Evolutionary conservation across 2,329 filamentous ascomycete genomes (phyloP), one percentile per base, ranked within the genome.

Genomic region (Sporothrix luriei): DNA sequence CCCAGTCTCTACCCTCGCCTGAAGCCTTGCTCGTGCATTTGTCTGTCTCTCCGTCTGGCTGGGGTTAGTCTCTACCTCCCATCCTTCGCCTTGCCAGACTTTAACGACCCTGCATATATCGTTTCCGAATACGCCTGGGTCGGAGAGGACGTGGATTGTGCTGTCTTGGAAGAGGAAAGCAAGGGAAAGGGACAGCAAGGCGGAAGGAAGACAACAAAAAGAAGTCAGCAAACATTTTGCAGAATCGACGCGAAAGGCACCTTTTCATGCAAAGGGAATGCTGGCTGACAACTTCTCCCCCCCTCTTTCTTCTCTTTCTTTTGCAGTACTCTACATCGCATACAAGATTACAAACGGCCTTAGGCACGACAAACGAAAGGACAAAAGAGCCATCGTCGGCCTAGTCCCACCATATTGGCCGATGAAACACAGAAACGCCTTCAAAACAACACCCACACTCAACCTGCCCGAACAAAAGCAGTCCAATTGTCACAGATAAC

Each of bases 31-130:
- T 62, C 38, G 57, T 62, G 38, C 57, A 46, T 62, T n/a, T 11
- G n/a, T 38, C 57, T 62, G 38, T 62, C 38, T 62, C 57, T 43
- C 48, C 46, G 14, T 48, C 46, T 33, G 54, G 7, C 54, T 11
- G 33, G 38, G 24, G 43, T 29, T 11, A 1, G 11, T 62, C 3
- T 48, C 43, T 38, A 29, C 14, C 24, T 49, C 24, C 13, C 40
- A 21, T 43, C 21, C 33, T 13, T 38, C 57, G n/a, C 38, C 57
- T 38, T 62, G 21, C 43, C 43, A 33, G 13, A 29, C 61, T 7
- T 49, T 49, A n/a, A 64, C 61, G 24, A 64, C 61, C 19, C 43
- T 64, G 61, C 61, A 64, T 64, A 64, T 33, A 26, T 29, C 61
- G 16, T 33, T 14, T 48, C 40, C 43, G 24, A 49, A 5, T 9